A percentile compares a stretch with the other conserved stretches of the same genome.
These are phyloP conservation scores for Pichia paraexigua DNA, from an alignment of 805 yeast species.

Conservation along the genomic window DNA sequence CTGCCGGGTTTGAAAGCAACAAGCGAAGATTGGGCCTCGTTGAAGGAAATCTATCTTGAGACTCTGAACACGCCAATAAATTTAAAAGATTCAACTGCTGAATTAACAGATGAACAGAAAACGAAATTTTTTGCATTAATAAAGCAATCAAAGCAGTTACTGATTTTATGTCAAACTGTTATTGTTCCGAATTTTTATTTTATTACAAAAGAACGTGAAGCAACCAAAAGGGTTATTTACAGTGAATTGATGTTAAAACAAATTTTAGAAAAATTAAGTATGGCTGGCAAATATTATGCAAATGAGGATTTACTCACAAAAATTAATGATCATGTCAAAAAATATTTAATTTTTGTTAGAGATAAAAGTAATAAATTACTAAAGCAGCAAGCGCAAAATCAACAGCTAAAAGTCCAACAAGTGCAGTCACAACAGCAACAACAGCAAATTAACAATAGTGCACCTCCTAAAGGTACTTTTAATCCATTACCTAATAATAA, in stretches of 20 bases:
- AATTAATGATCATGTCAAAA: constrained; percentile 62
- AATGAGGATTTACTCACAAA: constrained; percentile 65
- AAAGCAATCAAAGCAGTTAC: constrained; percentile 48
- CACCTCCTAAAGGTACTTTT: constrained; percentile 7
- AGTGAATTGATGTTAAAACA: constrained; percentile 73
- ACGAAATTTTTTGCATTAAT: constrained; percentile 48
- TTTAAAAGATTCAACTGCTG: constrained; percentile 55
- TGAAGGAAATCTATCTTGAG: constrained; percentile 60
- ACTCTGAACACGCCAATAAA: constrained; percentile 60
- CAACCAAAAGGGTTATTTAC: constrained; percentile 68
- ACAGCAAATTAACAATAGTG: constrained; percentile 7
- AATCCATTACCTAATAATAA: constrained; percentile 4
- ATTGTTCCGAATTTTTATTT: constrained; percentile 72
- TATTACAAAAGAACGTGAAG: constrained; percentile 65
- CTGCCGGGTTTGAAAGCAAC: constrained; percentile 34
- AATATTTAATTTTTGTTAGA: constrained; percentile 66
- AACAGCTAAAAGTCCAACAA: constrained; percentile 12
- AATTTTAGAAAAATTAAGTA: constrained; percentile 59
- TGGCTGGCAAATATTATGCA: constrained; percentile 47
- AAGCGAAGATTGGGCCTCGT: constrained; percentile 54
- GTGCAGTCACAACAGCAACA: constrained; percentile 18
- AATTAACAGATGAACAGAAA: constrained; percentile 58
- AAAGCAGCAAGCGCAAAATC: constrained; percentile 27
- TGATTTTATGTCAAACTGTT: constrained; percentile 57
- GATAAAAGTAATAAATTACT: constrained; percentile 35